A percentile compares a stretch with the other conserved stretches of the same genome.
Conservation (phyloP, 225 moss, liverwort and hornwort species). For the Thuidium tamariscinum region DNA sequence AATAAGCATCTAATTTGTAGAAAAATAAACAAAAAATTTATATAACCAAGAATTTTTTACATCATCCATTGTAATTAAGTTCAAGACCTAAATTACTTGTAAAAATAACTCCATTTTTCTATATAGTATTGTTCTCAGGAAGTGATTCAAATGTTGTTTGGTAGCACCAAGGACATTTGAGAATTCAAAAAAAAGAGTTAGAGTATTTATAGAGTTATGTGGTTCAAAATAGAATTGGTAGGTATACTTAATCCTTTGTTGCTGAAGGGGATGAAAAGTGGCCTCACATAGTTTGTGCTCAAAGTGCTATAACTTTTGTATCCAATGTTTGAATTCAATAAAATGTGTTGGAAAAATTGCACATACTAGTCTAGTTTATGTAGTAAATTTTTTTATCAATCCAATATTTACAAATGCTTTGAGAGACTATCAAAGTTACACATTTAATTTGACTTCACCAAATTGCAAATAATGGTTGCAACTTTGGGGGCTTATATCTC, state of each 20-base stretch:
- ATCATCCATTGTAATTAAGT: neutral
- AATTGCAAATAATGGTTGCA: too few species aligned
- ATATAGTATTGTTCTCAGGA: neutral
- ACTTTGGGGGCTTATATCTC: too few species aligned
- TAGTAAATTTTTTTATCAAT: too few species aligned
- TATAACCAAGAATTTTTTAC: neutral
- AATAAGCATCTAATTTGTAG: neutral
- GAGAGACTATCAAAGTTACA: too few species aligned
- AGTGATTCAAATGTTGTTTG: neutral
- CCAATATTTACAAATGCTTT: too few species aligned
- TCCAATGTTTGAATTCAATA: too few species aligned
- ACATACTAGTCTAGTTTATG: too few species aligned
- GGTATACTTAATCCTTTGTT: neutral
- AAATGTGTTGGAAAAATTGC: too few species aligned
- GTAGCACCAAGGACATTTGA: neutral
- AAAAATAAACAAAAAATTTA: neutral
- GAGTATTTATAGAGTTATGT: accelerated
- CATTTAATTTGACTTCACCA: too few species aligned
- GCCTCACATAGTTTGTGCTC: too few species aligned
- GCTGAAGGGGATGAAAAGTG: too few species aligned
- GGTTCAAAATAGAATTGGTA: neutral
- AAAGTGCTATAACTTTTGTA: too few species aligned
- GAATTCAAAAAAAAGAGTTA: neutral
- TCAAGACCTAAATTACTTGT: neutral
- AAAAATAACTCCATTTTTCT: neutral